Evolutionary conservation across 306 rosid genomes (phyloP), one percentile per base, ranked within the genome.

Genomic region (Trifolium fragiferum): DNA sequence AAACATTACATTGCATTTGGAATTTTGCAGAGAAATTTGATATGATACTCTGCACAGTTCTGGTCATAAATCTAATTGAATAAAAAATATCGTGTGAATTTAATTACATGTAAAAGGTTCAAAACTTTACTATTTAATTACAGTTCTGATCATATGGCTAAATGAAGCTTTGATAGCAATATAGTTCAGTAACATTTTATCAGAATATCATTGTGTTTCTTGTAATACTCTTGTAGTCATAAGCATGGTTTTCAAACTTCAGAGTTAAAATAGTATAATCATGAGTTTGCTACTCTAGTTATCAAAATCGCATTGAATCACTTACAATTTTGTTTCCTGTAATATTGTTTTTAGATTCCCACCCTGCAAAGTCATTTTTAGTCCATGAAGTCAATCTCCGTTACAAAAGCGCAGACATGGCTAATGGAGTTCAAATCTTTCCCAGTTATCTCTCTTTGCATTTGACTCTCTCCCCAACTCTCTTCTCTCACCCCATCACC

Each of bases 1-100:
- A 77, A 78, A 9, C 19, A 62, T 50, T 60, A 20, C 43, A 19
- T 71, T 78, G 60, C 75, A 46, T 43, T 9, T 63, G 53, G 27
- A 43, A 16, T 65, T 72, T 47, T 58, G 74, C n/a, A 25, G 64
- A 49, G 18, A 59, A n/a, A 18, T 59, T 47, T 23, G 43, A 37
- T 40, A 35, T 16, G 72, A 59, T 14, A 35, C 58, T 70, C 35
- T 70, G 33, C 44, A 21, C 57, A 35, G 40, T 13, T 58, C 44
- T 49, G 63, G 64, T 11, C 18, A 18, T 61, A 69, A 75, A 60
- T 46, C 70, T 46, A 58, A 77, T 38, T 2, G 30, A 21, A 21
- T 43, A 58, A 68, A 41, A 38, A 6, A 55, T 54, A 37, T 20
- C 15, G 58, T 19, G 43, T 78, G 73, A 72, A 54, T 53, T 41